A percentile compares a stretch with the other conserved stretches of the same genome.
Evolutionary conservation across 805 yeast species (phyloP).

Genomic region (Millerozyma miso): DNA sequence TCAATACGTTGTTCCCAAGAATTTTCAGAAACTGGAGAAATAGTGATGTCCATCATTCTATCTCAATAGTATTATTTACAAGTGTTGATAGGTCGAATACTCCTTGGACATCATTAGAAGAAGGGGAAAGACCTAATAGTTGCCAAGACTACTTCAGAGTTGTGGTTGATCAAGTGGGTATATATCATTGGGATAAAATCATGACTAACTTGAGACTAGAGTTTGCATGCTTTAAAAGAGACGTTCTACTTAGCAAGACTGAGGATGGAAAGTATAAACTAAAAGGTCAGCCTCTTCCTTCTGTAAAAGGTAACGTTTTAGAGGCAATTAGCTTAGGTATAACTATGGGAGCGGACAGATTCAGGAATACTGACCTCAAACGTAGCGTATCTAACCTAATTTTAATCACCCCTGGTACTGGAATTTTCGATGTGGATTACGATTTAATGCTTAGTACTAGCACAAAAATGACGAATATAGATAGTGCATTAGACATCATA

Average conservation of each 20-base stretch:
- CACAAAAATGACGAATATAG: slow-evolving; percentile 68
- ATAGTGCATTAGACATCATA: slow-evolving; percentile 82
- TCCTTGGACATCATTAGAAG: slow-evolving; percentile 55
- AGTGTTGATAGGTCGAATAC: slow-evolving; percentile 59
- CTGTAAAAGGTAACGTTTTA: slow-evolving; percentile 82
- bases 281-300: slow-evolving; percentile 69
- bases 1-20: slow-evolving; percentile 87
- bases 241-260: slow-evolving; percentile 49
- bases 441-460: slow-evolving; percentile 72
- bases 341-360: slow-evolving; percentile 69
- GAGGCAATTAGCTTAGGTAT: slow-evolving; percentile 87
- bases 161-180: slow-evolving; percentile 91
- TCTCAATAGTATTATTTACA: slow-evolving; percentile 84
- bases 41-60: slow-evolving; percentile 82
- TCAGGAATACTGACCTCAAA: slow-evolving; percentile 78
- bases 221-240: slow-evolving; percentile 76
- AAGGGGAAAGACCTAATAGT: slow-evolving; percentile 67
- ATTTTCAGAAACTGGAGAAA: slow-evolving; percentile 86
- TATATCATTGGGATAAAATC: slow-evolving; percentile 84
- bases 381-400: slow-evolving; percentile 91
- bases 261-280: slow-evolving; percentile 27
- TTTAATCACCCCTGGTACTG: slow-evolving; percentile 87
- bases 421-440: slow-evolving; percentile 87
- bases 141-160: slow-evolving; percentile 83
- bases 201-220: slow-evolving; percentile 85